These are phyloP conservation scores for Chlorella sp. DNA, from an alignment of 139 green algal species.

Conservation along the genomic window DNA sequence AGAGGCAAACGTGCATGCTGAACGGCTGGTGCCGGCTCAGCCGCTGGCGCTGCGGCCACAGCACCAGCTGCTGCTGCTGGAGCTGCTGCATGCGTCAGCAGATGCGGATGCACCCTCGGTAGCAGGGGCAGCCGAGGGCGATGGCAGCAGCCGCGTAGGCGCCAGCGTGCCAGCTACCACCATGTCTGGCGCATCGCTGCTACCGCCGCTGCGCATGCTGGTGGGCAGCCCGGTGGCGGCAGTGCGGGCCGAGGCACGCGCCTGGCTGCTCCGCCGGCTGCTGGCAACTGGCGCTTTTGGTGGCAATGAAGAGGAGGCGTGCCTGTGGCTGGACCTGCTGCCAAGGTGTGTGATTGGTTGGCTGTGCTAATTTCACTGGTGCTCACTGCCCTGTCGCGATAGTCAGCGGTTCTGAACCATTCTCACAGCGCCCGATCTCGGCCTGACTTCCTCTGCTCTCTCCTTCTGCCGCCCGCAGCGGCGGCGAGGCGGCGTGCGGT, in stretches of 20 bases:
- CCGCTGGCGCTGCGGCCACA: slow-evolving; percentile 5
- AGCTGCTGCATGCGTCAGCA: neutral
- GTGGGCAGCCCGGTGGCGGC: slow-evolving; percentile 21
- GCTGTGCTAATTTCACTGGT: neutral
- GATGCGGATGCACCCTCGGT: neutral
- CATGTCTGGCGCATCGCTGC: neutral
- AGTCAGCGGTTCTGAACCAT: no score
- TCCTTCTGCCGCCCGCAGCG: neutral
- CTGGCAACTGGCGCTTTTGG: slow-evolving; percentile 30
- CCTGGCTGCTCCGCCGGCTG: slow-evolving; percentile 24
- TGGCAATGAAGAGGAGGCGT: slow-evolving; percentile 35
- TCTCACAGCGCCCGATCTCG: no score
- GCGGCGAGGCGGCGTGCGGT: slow-evolving; percentile 3
- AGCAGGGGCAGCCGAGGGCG: neutral
- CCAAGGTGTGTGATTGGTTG: neutral
- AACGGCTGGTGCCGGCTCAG: slow-evolving; percentile 40
- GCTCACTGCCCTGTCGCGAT: neutral
- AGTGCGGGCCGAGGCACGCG: slow-evolving; percentile 18
- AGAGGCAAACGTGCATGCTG: slow-evolving; percentile 51
- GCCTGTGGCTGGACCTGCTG: slow-evolving; percentile 55
- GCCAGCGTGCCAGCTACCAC: neutral
- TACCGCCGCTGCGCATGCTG: slow-evolving; percentile 26
- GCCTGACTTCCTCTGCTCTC: neutral
- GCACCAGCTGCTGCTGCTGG: slow-evolving; percentile 30
- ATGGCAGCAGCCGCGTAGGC: neutral